These are phyloP conservation scores for Dryas alaskensis DNA, from an alignment of 306 rosid species.

Conservation along the genomic window DNA sequence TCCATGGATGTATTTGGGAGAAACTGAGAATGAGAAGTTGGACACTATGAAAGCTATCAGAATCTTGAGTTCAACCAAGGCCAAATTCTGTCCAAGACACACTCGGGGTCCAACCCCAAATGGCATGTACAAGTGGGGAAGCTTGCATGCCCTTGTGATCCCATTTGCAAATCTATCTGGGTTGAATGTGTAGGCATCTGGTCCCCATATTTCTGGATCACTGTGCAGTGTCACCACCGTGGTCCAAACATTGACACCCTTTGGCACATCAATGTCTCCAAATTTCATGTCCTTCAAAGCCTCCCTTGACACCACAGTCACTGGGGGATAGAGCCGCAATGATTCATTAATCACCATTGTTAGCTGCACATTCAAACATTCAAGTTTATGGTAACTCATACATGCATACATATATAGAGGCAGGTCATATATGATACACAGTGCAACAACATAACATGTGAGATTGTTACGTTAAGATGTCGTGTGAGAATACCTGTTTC, in stretches of 20 bases:
- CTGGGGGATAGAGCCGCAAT: conserved; percentile 27
- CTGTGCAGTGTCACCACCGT: conserved; percentile 13
- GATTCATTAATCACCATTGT: conserved; percentile 34
- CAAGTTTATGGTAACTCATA: too few species aligned
- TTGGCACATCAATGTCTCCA: conserved; percentile 20
- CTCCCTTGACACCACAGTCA: conserved; percentile 26
- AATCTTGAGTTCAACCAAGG: conserved; percentile 25
- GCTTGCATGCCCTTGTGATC: conserved; percentile 24
- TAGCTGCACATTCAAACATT: conserved; percentile 11
- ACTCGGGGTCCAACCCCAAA: conserved; percentile 26
- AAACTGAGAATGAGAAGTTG: conserved; percentile 38
- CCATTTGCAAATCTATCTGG: conserved; percentile 27
- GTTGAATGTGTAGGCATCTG: conserved; percentile 20
- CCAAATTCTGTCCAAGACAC: conserved; percentile 22
- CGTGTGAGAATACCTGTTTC: conserved; percentile 35
- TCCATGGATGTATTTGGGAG: conserved; percentile 36
- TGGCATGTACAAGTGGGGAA: conserved; percentile 31
- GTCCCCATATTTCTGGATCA: conserved; percentile 29
- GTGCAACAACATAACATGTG: too few species aligned
- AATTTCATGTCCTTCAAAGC: conserved; percentile 23
- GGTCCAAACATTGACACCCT: conserved; percentile 23
- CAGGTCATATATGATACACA: too few species aligned
- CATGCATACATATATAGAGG: neutral
- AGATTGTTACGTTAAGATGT: too few species aligned
- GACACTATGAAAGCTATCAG: conserved; percentile 36